Conservation (phyloP, 257 asterid genomes). For the Primulina tabacum region DNA sequence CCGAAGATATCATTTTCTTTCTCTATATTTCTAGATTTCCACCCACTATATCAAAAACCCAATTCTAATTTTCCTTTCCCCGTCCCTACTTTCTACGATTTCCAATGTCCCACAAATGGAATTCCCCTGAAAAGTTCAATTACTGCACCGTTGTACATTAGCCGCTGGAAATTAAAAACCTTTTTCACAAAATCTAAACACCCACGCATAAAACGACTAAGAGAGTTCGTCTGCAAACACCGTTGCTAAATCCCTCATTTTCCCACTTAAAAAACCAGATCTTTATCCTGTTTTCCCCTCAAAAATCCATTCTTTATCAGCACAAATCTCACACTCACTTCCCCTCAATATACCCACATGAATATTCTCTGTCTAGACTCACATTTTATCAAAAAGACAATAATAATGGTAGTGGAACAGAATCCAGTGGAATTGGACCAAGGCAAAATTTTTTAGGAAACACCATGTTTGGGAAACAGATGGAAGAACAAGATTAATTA, state of each 20-base stretch:
- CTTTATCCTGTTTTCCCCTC: neutral
- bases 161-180: conserved; percentile 16
- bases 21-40: conserved; percentile 12
- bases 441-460: conserved; percentile 18
- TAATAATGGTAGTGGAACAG: conserved; percentile 19
- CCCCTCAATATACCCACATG: neutral
- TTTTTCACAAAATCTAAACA: conserved; percentile 1
- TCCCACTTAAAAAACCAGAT: neutral
- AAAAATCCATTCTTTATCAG: conserved; percentile 17
- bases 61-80: conserved; percentile 14
- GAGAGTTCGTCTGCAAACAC: conserved; percentile 20
- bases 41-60: conserved; percentile 26
- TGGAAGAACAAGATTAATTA: conserved; percentile 13
- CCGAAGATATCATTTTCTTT: conserved; percentile 50
- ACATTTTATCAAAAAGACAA: neutral
- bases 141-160: conserved; percentile 23
- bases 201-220: conserved; percentile 16
- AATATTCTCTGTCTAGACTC: neutral
- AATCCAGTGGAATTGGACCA: conserved; percentile 30
- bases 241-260: conserved; percentile 13
- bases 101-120: conserved; percentile 23
- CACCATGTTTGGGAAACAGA: conserved; percentile 26
- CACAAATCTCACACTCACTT: neutral
- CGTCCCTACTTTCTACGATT: conserved; percentile 24
- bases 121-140: conserved; percentile 25